phyloP scores from a whole-genome alignment of 2,329 filamentous ascomycete species.

The Fulvia fulva region DNA sequence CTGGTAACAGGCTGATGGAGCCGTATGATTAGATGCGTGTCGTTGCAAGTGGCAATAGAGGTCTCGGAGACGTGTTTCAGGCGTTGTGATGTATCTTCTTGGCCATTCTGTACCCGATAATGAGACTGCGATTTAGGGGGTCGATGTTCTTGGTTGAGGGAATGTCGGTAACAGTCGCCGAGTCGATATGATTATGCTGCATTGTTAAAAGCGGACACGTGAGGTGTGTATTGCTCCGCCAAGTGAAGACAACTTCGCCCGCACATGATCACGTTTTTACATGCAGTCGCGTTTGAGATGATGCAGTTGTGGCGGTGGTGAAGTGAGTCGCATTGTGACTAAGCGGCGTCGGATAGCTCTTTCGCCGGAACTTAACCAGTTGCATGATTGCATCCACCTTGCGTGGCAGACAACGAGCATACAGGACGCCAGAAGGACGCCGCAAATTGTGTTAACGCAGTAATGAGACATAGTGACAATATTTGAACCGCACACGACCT shows the following conservation, averaged over 20 bases:
- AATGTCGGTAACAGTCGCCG: too few relatives aligned
- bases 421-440: slow-evolving; percentile 4
- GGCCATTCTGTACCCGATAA: too few relatives aligned
- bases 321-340: not conserved
- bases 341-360: not conserved
- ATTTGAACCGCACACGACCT: not conserved
- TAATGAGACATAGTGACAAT: slow-evolving; percentile 6
- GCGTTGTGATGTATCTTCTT: too few relatives aligned
- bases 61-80: not conserved
- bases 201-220: too few relatives aligned
- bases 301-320: too few relatives aligned
- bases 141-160: too few relatives aligned
- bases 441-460: not conserved
- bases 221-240: too few relatives aligned
- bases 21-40: slow-evolving; percentile 15
- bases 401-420: slow-evolving; percentile 1
- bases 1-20: slow-evolving; percentile 26
- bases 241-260: not conserved
- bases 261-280: not conserved
- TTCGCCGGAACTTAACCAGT: not conserved
- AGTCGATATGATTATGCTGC: too few relatives aligned
- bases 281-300: too few relatives aligned
- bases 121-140: too few relatives aligned
- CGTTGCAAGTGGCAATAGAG: not conserved
- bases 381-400: slow-evolving; percentile 6